A percentile compares a stretch with the other conserved stretches of the same genome.
phyloP scores from a whole-genome alignment of 345 rosid species.

The Aethionema arabicum region DNA sequence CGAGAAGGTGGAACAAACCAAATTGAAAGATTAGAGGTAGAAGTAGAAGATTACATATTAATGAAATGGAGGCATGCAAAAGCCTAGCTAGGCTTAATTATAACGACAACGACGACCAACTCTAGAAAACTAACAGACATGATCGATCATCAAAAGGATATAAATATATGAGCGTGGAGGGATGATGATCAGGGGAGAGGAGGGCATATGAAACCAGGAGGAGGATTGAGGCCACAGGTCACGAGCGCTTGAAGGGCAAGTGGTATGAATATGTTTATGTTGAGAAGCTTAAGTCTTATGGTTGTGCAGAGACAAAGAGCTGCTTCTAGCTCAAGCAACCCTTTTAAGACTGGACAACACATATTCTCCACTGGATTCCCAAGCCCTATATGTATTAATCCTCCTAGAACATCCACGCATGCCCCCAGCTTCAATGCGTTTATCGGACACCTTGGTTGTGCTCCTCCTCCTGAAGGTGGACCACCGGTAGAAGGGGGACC shows the following conservation, averaged over 20 bases:
- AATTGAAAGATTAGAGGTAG: constrained; percentile 21
- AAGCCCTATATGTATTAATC: constrained; percentile 67
- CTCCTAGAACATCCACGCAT: constrained; percentile 67
- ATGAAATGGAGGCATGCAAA: constrained; percentile 14
- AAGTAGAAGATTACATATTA: neutral
- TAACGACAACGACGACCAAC: constrained; percentile 12
- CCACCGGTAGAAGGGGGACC: constrained; percentile 45
- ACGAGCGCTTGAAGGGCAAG: constrained; percentile 74
- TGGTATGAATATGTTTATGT: constrained; percentile 62
- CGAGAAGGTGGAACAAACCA: constrained; percentile 13
- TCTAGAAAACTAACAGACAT: constrained; percentile 23
- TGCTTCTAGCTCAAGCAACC: constrained; percentile 68
- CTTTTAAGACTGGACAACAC: constrained; percentile 69
- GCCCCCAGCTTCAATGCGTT: constrained; percentile 66
- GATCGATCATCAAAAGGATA: constrained; percentile 13
- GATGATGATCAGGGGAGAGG: constrained; percentile 44
- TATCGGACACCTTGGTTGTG: constrained; percentile 56
- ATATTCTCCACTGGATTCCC: constrained; percentile 67
- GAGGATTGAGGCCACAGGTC: constrained; percentile 73
- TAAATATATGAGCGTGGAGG: constrained; percentile 31
- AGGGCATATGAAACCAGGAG: constrained; percentile 72
- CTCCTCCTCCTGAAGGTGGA: constrained; percentile 50
- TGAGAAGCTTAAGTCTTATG: constrained; percentile 66
- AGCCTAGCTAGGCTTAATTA: constrained; percentile 20
- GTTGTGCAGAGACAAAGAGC: constrained; percentile 78